Evolutionary conservation across 2,329 filamentous ascomycete species (phyloP).

Genomic region (Fusarium acutatum): DNA sequence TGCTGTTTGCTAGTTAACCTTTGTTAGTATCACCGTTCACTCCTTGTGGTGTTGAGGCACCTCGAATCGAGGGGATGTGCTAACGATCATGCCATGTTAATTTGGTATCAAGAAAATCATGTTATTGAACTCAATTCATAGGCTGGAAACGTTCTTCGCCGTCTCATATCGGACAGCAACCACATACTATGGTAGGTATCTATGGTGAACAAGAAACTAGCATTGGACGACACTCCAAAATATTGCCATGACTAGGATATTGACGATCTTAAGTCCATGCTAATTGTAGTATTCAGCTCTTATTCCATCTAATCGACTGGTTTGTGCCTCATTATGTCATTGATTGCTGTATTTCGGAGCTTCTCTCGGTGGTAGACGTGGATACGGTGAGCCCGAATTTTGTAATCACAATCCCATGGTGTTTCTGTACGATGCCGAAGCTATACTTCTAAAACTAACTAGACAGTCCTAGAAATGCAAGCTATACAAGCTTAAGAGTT

Average conservation of each 20-base stretch:
- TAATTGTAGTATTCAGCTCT: too few relatives aligned
- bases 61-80: neutral
- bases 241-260: neutral
- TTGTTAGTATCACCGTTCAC: neutral
- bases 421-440: neutral
- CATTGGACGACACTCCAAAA: neutral
- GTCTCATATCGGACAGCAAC: too few relatives aligned
- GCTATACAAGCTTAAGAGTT: neutral
- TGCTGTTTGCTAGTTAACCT: neutral
- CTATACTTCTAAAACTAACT: neutral
- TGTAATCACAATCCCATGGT: neutral
- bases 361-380: neutral
- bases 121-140: neutral
- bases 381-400: neutral
- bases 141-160: neutral
- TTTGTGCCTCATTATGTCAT: neutral
- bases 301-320: accelerated
- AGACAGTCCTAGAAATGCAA: accelerated
- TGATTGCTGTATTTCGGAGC: neutral
- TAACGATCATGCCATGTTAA: too few relatives aligned
- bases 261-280: accelerated
- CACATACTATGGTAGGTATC: neutral
- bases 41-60: neutral
- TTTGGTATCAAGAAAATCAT: neutral
- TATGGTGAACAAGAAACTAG: neutral